Evolutionary conservation across 139 green algal genomes (phyloP).

Genomic region (Chlorella sp.): DNA sequence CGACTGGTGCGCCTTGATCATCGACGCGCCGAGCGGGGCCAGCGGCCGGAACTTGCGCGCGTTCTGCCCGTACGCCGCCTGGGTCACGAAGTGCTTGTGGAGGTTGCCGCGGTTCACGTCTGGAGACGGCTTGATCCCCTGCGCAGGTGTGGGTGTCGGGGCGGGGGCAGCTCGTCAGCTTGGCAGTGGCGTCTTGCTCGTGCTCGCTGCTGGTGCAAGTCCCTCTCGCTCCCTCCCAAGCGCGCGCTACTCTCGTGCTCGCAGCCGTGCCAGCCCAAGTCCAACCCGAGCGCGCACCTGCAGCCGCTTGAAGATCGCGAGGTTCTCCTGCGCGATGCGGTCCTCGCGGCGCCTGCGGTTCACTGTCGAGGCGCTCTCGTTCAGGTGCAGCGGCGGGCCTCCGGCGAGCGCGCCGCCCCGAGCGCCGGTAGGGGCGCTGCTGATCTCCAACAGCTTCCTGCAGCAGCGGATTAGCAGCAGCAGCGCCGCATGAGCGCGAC

Average conservation of each 20-base stretch:
- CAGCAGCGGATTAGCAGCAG: too few species aligned
- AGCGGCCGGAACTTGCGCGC: constrained; percentile 5
- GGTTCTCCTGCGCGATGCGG: constrained; percentile 38
- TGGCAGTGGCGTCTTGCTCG: too few species aligned
- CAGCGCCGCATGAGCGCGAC: too few species aligned
- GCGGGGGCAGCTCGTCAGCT: too few species aligned
- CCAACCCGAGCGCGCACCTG: constrained; percentile 9
- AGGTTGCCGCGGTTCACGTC: constrained; percentile 15
- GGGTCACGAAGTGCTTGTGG: constrained; percentile 16
- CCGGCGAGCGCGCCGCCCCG: not conserved
- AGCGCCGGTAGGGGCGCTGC: not conserved
- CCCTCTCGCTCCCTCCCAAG: too few species aligned
- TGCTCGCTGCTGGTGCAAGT: too few species aligned
- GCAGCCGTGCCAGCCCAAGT: not conserved
- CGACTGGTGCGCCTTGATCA: too few species aligned
- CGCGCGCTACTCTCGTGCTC: too few species aligned
- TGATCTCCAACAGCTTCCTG: not conserved
- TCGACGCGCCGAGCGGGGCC: too few species aligned
- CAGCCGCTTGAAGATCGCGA: constrained; percentile 39
- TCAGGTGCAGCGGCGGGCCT: not conserved
- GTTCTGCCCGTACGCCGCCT: constrained; percentile 24
- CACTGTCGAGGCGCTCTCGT: constrained; percentile 4
- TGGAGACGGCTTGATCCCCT: constrained; percentile 25
- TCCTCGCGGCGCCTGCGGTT: constrained; percentile 27
- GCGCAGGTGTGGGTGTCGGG: too few species aligned